Base-by-base conservation (phyloP, 208 protist species). In the Tritrichomonas musculus region DNA sequence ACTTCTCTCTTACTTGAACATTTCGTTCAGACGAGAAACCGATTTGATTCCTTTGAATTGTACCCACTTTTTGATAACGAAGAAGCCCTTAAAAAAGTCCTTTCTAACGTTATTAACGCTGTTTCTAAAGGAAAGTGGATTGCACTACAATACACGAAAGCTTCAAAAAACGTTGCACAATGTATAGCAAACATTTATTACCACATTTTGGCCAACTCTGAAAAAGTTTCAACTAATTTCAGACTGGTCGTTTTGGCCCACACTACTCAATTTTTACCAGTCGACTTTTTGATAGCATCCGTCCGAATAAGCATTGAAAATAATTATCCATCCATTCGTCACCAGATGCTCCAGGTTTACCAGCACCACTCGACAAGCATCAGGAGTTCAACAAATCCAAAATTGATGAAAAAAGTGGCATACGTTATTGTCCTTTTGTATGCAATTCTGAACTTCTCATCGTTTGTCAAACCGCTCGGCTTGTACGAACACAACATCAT, bases 1-100 rank as follows among this genome's bases (percentile, higher is more conserved):
- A 88, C 47, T 44, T 57, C 77, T 20, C n/a, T n/a, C n/a, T 50
- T 88, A 5, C 8, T 88, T 0, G 25, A 30, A 0, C 77, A 88
- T n/a, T 88, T 88, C 47, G 73, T 82, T 50, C 27, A 27, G 0
- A 88, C 33, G 14, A 88, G 47, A 88, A 88, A 88, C n/a, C 25
- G 77, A 88, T 22, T 88, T 0, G 47, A 88, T 39, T 88, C 77
- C 33, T 88, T 88, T 57, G 77, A 88, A 88, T 44, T 49, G n/a
- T 57, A 47, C 30, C 44, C 77, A 20, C 39, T 88, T 3, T 88
- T 14, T 33, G 77, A 88, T 44, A 30, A 88, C 39, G 44, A 44
- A 53, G 41, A 44, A 33, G 13, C 41, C 33, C 47, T 88, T 4
- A 14, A 88, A n/a, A 60, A 60, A 22, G 27, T 57, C 8, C 13